Evolutionary conservation across 2,329 filamentous ascomycete species (phyloP), one percentile per base, ranked within the genome.

Genomic region (Colletotrichum endophyticum): DNA sequence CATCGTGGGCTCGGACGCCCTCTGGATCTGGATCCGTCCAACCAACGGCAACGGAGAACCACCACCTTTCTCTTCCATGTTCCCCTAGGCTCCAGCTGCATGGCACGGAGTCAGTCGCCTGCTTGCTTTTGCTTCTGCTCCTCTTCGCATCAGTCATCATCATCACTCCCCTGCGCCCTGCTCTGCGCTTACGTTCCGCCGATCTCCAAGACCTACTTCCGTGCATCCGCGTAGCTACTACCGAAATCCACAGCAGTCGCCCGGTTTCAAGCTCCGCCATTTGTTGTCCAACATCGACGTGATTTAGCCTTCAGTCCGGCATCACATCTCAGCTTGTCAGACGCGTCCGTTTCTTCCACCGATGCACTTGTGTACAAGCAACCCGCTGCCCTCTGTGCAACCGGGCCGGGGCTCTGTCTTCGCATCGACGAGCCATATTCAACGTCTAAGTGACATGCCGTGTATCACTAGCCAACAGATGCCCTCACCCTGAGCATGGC

Each of bases 81-180:
- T 39, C 36, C 53, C 32, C 64, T 59, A 13, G 57, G 71, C 61
- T 36, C 66, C 66, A 39, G 66, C 71, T 76, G 74, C 72, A 75
- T 66, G 59, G 64, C 36, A 76, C 67, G 53, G 74, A 70, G 71
- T 75, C 74, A 70, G 71, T 75, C 64, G 53, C 64, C 30, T 56
- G 28, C 68, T 66, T 72, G 63, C 62, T 61, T 75, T 70, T 67
- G 39, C 39, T 49, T 49, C 39, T 49, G 39, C 39, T 49, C 39
- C 39, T 49, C 66, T 73, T 32, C 9, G 39, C 19, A 19, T 66
- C 56, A 39, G 63, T 63, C 63, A 64, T 62, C 49, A 49, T 72
- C 68, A 74, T n/a, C 57, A 27, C 39, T 22, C 44, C 44, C 36
- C 27, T 49, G 27, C 63, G 63, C 63, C 27, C 15, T 34, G 36